Percentiles rank a stretch among this genome's conserved stretches.
Conservation (phyloP, 73 alveolate genomes). For the Paramecium tetraurelia region DNA sequence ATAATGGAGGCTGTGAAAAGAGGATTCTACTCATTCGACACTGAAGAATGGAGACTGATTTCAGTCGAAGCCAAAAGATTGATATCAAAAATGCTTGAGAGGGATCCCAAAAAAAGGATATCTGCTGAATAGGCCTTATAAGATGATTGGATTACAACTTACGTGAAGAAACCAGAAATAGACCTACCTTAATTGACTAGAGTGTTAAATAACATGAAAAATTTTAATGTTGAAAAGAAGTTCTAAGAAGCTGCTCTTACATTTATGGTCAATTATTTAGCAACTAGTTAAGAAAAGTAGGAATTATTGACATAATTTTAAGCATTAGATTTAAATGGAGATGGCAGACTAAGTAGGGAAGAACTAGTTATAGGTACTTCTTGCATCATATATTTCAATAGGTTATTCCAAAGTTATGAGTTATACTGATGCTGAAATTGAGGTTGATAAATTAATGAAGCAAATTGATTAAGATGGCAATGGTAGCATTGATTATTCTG, state of each 20-base stretch:
- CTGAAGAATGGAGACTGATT: slow-evolving; percentile 72
- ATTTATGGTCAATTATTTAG: slow-evolving; percentile 71
- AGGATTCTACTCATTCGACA: slow-evolving; percentile 61
- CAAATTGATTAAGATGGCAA: slow-evolving; percentile 62
- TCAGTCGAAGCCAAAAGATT: slow-evolving; percentile 86
- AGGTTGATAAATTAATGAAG: slow-evolving; percentile 68
- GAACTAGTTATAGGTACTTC: slow-evolving; percentile 63
- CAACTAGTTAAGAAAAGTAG: slow-evolving; percentile 72
- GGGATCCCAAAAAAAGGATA: slow-evolving; percentile 67
- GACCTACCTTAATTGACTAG: slow-evolving; percentile 44
- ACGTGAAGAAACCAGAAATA: slow-evolving; percentile 17
- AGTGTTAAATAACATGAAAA: slow-evolving; percentile 67
- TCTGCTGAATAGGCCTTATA: slow-evolving; percentile 77
- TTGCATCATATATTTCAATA: not conserved
- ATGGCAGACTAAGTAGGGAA: slow-evolving; percentile 76
- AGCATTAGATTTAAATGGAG: slow-evolving; percentile 70
- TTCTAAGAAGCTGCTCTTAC: slow-evolving; percentile 77
- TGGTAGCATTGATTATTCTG: slow-evolving; percentile 71
- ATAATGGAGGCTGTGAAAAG: slow-evolving; percentile 72
- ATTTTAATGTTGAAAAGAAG: slow-evolving; percentile 70
- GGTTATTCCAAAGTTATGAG: slow-evolving; percentile 63
- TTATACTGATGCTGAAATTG: slow-evolving; percentile 58
- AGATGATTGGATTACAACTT: slow-evolving; percentile 74
- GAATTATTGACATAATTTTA: slow-evolving; percentile 71
- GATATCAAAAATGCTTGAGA: slow-evolving; percentile 59